Base-by-base conservation (phyloP, 176 grass and related monocot genomes). In the Chloris gayana region DNA sequence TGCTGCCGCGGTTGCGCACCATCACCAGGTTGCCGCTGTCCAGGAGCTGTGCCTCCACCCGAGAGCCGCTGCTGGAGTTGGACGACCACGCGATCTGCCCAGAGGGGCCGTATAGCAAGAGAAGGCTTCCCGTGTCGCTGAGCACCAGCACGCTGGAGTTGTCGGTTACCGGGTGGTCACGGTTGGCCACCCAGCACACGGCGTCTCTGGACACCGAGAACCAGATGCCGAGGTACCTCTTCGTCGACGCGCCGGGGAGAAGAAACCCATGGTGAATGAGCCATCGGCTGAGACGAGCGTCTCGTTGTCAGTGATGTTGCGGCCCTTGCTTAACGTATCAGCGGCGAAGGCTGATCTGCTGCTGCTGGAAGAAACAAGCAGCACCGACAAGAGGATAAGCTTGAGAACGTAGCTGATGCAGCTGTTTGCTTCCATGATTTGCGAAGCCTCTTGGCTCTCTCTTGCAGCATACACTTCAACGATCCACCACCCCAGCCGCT, bases 131-230 rank as follows among this genome's bases (percentile, higher is more conserved):
- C 1, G 49, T 37, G 17, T 72, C 27, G 2, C 70, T 76, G 31
- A 91, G 9, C 6, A 32, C 14, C 42, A 86, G 76, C 38, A 32
- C 17, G 65, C 27, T 24, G 13, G 38, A 10, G 73, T 18, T 29
- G 5, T 19, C 6, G 41, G 12, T 25, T 17, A 22, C 73, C 17
- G 86, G 83, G 21, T 6, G 76, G 21, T 80, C 79, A 13, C 84
- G 83, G 30, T 92, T 88, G 35, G 83, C 90, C 0, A 92, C 64
- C 86, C 90, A 91, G 21, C 88, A 39, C 0, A 85, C 41, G 24
- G 73, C 74, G 19, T 6, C 25, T 10, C 7, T 60, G 22, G 46
- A 85, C 65, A 27, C 63, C 26, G 42, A 82, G 83, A 86, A 92
- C 86, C 90, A 84, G 37, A 92, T 71, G 5, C 83, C 86, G 0